Evolutionary conservation across 305 asterid species (phyloP).

Genomic region (Fraxinus floribunda): DNA sequence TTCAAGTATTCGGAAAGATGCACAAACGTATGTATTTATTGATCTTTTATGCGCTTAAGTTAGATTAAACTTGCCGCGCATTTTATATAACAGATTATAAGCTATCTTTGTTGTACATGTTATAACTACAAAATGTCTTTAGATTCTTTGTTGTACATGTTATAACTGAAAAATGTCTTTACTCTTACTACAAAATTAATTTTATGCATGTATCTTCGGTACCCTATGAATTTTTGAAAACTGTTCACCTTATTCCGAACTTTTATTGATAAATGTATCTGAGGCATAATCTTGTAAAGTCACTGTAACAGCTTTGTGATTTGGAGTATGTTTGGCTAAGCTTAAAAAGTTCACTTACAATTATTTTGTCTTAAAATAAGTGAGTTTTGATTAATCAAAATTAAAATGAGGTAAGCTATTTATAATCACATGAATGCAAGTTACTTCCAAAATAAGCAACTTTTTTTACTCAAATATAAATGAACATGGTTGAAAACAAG

Average conservation of each 20-base stretch:
- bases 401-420: not conserved
- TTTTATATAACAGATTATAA: not conserved
- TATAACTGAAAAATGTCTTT: not conserved
- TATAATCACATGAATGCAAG: not conserved
- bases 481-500: not conserved
- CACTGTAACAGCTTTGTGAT: not conserved
- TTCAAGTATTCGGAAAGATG: constrained; percentile 93
- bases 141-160: not conserved
- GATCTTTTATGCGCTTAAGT: not conserved
- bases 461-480: not conserved
- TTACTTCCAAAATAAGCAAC: not conserved
- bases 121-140: not conserved
- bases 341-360: not conserved
- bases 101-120: not conserved
- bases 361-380: not conserved
- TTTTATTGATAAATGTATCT: not conserved
- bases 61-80: not conserved
- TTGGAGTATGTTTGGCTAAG: not conserved
- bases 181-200: not conserved
- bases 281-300: not conserved
- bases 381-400: not conserved
- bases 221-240: not conserved
- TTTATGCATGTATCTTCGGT: not conserved
- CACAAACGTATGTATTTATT: constrained; percentile 64
- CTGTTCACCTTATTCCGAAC: not conserved